phyloP scores from a whole-genome alignment of 2,329 filamentous ascomycete species.

The Coniochaeta sp. region DNA sequence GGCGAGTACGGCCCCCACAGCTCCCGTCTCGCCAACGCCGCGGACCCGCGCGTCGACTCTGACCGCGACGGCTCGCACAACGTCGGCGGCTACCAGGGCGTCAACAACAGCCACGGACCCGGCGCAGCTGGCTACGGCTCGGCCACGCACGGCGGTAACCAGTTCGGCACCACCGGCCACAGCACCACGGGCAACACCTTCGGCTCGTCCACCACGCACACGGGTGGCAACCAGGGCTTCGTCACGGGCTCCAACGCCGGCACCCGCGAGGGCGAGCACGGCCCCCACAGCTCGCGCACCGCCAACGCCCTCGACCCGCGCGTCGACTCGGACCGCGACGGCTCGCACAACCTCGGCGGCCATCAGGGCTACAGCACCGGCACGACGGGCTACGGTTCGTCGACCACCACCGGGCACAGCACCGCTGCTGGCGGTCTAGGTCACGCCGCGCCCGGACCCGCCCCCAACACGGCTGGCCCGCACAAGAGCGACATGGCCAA shows the following conservation, averaged over 20 bases:
- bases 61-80: conserved; percentile 23
- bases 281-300: conserved; percentile 28
- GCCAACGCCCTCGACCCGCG: conserved; percentile 42
- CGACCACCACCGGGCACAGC: conserved; percentile 29
- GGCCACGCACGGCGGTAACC: conserved; percentile 20
- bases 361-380: conserved; percentile 20
- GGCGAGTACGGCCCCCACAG: conserved; percentile 22
- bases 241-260: conserved; percentile 6
- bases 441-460: conserved; percentile 31
- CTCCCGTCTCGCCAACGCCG: conserved; percentile 18
- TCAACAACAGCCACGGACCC: conserved; percentile 12
- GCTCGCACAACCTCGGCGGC: conserved; percentile 18
- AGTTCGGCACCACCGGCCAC: conserved; percentile 9
- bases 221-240: conserved; percentile 20
- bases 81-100: conserved; percentile 14
- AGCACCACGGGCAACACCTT: no score
- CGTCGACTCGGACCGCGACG: conserved; percentile 36
- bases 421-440: conserved; percentile 22
- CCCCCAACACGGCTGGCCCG: conserved; percentile 39
- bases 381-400: conserved; percentile 22
- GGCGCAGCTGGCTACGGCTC: conserved; percentile 23
- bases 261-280: conserved; percentile 19
- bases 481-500: conserved; percentile 47
- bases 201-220: no score
- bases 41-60: conserved; percentile 25